These are phyloP conservation scores for Trifolium repens DNA, from an alignment of 306 rosid species.

Conservation along the genomic window DNA sequence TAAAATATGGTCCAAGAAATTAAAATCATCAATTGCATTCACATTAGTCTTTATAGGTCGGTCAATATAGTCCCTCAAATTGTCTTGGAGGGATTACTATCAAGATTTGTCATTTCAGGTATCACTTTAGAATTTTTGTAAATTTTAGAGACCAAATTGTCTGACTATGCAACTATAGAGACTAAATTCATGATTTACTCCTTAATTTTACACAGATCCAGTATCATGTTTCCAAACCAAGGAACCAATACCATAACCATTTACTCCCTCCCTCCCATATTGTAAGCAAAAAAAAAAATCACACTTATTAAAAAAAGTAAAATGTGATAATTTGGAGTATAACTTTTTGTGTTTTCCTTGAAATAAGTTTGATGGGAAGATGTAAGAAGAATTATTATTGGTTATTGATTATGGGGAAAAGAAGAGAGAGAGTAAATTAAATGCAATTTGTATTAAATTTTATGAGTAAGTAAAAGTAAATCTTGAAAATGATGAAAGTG, in stretches of 20 bases:
- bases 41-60: not conserved
- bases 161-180: not conserved
- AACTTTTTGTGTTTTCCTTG: no score
- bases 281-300: no score
- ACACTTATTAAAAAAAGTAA: no score
- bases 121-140: not conserved
- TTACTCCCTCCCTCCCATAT: no score
- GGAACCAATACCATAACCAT: not conserved
- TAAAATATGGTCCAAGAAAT: not conserved
- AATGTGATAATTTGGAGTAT: no score
- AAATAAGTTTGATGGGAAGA: no score
- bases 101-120: not conserved
- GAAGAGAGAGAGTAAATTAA: no score
- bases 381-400: no score
- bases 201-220: not conserved
- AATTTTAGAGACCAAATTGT: not conserved
- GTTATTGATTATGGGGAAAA: no score
- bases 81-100: not conserved
- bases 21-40: not conserved
- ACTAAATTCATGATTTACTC: not conserved
- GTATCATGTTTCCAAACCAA: not conserved
- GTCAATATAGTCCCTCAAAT: not conserved
- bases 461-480: no score
- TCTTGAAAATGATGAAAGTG: no score
- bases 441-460: no score